These are phyloP conservation scores for Candida sithepensis DNA, from an alignment of 805 yeast genomes.

Conservation along the genomic window DNA sequence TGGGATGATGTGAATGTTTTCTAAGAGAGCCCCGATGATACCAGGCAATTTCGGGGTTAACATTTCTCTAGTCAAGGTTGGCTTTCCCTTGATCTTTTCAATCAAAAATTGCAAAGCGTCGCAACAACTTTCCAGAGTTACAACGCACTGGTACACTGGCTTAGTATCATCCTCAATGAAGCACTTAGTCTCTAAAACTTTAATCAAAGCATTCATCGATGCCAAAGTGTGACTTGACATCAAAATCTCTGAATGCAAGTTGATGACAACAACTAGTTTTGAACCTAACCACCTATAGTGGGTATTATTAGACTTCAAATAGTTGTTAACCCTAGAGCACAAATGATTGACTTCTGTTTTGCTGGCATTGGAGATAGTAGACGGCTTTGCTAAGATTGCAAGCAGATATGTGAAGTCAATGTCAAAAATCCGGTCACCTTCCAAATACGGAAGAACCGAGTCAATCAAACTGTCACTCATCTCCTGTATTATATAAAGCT, in stretches of 20 bases:
- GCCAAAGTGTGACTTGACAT: slow-evolving; percentile 39
- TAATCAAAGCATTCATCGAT: slow-evolving; percentile 38
- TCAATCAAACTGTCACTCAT: slow-evolving; percentile 8
- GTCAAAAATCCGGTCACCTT: slow-evolving; percentile 22
- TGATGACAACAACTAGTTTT: slow-evolving; percentile 44
- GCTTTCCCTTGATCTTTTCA: slow-evolving; percentile 65
- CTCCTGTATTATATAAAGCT: not conserved
- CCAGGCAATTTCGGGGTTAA: slow-evolving; percentile 74
- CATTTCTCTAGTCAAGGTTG: slow-evolving; percentile 78
- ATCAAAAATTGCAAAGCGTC: slow-evolving; percentile 41
- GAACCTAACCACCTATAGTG: slow-evolving; percentile 58
- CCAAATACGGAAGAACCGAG: slow-evolving; percentile 25
- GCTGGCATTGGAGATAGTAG: slow-evolving; percentile 39
- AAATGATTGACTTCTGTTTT: slow-evolving; percentile 50
- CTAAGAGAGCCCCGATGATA: slow-evolving; percentile 53
- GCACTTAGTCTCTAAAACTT: slow-evolving; percentile 37
- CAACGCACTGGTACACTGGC: slow-evolving; percentile 21
- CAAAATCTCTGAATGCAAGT: slow-evolving; percentile 31
- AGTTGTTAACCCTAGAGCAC: slow-evolving; percentile 40
- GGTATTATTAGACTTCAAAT: slow-evolving; percentile 42
- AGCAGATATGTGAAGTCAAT: slow-evolving; percentile 23
- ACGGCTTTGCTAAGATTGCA: slow-evolving; percentile 21
- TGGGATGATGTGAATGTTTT: slow-evolving; percentile 37
- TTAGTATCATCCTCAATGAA: slow-evolving; percentile 30
- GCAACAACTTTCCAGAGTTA: slow-evolving; percentile 33